These are phyloP conservation scores for Phaeophleospora eucalypticola DNA, from an alignment of 2,329 filamentous ascomycete genomes.

Conservation along the genomic window DNA sequence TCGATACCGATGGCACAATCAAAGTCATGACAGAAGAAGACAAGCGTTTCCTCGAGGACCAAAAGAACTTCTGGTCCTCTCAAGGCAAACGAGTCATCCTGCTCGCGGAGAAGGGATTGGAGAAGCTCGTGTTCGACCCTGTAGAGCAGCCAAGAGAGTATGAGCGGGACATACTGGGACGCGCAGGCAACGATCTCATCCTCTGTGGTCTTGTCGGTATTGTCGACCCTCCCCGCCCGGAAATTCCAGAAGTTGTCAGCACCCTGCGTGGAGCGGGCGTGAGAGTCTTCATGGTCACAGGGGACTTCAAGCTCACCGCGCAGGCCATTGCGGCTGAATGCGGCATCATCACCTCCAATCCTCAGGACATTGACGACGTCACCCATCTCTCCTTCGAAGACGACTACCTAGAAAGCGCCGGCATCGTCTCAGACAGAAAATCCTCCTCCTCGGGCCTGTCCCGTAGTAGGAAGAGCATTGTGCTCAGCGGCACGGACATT, in stretches of 20 bases:
- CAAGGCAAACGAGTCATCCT: constrained; percentile 67
- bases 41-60: constrained; percentile 50
- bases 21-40: constrained; percentile 51
- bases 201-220: constrained; percentile 57
- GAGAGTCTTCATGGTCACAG: constrained; percentile 77
- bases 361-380: constrained; percentile 50
- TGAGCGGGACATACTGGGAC: constrained; percentile 54
- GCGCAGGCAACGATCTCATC: constrained; percentile 45
- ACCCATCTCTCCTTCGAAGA: constrained; percentile 44
- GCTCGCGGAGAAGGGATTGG: constrained; percentile 51
- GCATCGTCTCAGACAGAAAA: constrained; percentile 19
- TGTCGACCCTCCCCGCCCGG: constrained; percentile 57
- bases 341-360: constrained; percentile 60
- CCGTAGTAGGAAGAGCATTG: constrained; percentile 46
- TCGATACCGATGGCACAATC: constrained; percentile 53
- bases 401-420: constrained; percentile 28
- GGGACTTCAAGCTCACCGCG: constrained; percentile 72
- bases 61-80: constrained; percentile 66
- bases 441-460: constrained; percentile 8
- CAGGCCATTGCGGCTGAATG: constrained; percentile 68
- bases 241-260: constrained; percentile 56
- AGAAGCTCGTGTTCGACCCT: constrained; percentile 55
- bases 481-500: constrained; percentile 63
- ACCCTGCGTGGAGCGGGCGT: constrained; percentile 67
- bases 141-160: constrained; percentile 51